Evolutionary conservation across 2,329 filamentous ascomycete genomes (phyloP).

Genomic region (Emergomyces pasteurianus): DNA sequence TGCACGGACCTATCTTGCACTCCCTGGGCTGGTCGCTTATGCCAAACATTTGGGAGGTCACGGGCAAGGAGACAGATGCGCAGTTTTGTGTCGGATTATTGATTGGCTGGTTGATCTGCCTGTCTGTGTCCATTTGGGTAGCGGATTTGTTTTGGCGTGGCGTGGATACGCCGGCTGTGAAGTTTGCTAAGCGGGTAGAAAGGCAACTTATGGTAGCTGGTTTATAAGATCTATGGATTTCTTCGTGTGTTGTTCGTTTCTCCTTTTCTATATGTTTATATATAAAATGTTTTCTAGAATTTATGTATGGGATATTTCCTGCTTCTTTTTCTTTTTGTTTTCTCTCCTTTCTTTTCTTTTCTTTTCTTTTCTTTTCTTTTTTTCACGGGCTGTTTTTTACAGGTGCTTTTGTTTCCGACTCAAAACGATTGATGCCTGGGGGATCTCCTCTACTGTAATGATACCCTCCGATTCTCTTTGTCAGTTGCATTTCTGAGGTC

Average conservation of each 20-base stretch:
- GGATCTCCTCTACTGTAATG: neutral
- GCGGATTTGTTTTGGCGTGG: conserved; percentile 49
- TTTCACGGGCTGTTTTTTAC: too few species aligned
- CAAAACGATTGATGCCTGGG: neutral
- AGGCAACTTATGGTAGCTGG: conserved; percentile 15
- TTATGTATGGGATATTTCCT: neutral
- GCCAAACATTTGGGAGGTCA: conserved; percentile 29
- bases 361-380: too few species aligned
- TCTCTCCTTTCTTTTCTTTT: too few species aligned
- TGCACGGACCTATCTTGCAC: conserved; percentile 35
- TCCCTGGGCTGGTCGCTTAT: conserved; percentile 33
- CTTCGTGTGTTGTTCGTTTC: conserved; percentile 1
- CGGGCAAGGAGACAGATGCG: conserved; percentile 28
- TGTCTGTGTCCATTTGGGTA: conserved; percentile 39
- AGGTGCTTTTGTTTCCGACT: neutral
- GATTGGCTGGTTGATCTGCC: conserved; percentile 28
- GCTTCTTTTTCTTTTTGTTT: neutral
- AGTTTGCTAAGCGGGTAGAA: conserved; percentile 41
- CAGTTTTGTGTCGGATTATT: conserved; percentile 30
- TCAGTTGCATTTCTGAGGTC: neutral
- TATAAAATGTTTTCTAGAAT: too few species aligned
- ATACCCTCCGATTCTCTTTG: neutral
- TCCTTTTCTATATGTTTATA: neutral
- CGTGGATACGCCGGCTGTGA: conserved; percentile 42
- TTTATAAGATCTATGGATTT: conserved; percentile 4